phyloP scores from a whole-genome alignment of 2,329 filamentous ascomycete species.

The Escovopsis sp. region DNA sequence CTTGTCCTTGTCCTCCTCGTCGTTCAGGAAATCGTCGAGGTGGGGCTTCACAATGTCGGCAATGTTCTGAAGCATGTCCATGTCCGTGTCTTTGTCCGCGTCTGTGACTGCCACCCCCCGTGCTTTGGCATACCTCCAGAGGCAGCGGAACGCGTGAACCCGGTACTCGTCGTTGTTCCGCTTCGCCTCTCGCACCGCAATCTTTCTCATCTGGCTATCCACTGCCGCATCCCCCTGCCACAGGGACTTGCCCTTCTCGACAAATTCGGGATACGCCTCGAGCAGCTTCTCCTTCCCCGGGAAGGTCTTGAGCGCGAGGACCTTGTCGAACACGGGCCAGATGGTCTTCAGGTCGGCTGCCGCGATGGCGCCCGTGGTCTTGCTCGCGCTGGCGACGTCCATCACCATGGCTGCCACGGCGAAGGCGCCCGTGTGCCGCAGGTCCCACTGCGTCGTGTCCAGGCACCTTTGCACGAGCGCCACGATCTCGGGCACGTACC shows the following conservation, averaged over 20 bases:
- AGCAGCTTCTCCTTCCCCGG: constrained; percentile 78
- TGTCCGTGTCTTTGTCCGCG: too few species aligned
- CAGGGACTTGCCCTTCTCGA: constrained; percentile 44
- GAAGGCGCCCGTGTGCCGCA: constrained; percentile 78
- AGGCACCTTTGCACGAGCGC: constrained; percentile 51
- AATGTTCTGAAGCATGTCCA: constrained; percentile 55
- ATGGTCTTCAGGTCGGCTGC: constrained; percentile 44
- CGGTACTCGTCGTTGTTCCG: constrained; percentile 78
- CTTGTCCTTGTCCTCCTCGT: constrained; percentile 40
- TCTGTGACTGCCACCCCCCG: too few species aligned
- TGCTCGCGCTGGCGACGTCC: constrained; percentile 45
- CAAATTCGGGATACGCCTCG: constrained; percentile 63
- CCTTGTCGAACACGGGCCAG: constrained; percentile 74
- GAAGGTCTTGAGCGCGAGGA: constrained; percentile 80
- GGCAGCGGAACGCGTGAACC: constrained; percentile 53
- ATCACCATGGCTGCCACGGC: constrained; percentile 59
- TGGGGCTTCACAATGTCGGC: constrained; percentile 46
- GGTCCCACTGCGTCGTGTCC: constrained; percentile 70
- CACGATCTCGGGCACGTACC: constrained; percentile 75
- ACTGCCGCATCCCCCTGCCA: constrained; percentile 38
- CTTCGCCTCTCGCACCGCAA: constrained; percentile 74
- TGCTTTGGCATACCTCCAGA: constrained; percentile 58
- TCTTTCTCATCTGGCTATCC: constrained; percentile 58
- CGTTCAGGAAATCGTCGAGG: constrained; percentile 41
- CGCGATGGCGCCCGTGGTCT: constrained; percentile 42